A percentile compares a stretch with the other conserved stretches of the same genome.
Conservation (phyloP, 169 alveolate genomes). For the Besnoitia besnoiti region DNA sequence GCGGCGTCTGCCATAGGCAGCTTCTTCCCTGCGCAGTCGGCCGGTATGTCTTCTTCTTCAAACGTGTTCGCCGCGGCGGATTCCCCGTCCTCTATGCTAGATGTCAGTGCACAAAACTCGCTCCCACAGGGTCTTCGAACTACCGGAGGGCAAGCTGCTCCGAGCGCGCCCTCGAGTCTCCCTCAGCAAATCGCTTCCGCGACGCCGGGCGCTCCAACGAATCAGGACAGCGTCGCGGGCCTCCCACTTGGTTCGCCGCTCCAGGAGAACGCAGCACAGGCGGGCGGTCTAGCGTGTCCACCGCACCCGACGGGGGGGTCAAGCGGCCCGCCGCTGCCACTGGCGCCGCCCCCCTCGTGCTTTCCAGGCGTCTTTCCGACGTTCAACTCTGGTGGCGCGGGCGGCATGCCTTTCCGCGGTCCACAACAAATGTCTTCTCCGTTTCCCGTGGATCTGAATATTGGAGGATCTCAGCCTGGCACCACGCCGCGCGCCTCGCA, state of each 20-base stretch:
- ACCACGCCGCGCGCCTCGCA: not conserved
- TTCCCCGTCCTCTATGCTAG: not conserved
- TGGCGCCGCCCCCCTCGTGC: not conserved
- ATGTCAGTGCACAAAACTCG: not conserved
- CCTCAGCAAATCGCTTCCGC: no score
- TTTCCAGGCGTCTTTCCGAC: not conserved
- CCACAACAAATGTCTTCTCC: not conserved
- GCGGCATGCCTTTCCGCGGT: not conserved
- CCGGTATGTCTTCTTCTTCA: not conserved
- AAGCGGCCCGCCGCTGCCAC: no score
- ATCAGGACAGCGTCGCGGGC: no score
- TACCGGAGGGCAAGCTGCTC: no score
- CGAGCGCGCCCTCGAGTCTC: no score
- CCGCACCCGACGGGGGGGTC: no score
- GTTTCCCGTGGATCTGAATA: not conserved
- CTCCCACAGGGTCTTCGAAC: no score
- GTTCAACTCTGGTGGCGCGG: not conserved
- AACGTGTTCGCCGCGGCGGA: not conserved
- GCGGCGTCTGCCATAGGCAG: not conserved
- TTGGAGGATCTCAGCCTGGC: not conserved
- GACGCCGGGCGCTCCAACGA: no score
- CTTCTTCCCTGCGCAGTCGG: not conserved
- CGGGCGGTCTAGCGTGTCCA: no score
- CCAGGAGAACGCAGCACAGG: no score
- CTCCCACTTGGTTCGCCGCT: no score